Evolutionary conservation across 495 filamentous ascomycete species (phyloP), one percentile per base, ranked within the genome.

Genomic region (Aspergillus ostianus): DNA sequence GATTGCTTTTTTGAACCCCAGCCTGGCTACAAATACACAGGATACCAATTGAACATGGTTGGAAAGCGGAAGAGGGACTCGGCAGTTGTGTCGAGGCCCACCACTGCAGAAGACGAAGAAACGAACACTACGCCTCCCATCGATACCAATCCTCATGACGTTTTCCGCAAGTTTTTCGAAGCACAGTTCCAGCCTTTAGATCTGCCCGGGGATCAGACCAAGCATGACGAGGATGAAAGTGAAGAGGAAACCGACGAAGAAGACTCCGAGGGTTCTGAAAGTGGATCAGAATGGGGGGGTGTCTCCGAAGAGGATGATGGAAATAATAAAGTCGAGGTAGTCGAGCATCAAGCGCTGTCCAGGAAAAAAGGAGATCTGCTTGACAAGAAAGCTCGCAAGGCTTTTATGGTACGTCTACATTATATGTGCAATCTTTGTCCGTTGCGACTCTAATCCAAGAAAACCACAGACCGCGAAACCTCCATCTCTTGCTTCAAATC

Each of bases 91-190:
- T 73, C 74, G 20, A 63, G 69, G 26, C 61, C 66, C 5, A 68
- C 61, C 15, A 60, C 66, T 29, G 49, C 47, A 12, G 58, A 68
- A 17, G 61, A 64, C 3, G 23, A 60, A 18, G 61, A 64, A 32
- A 51, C 50, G 12, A 18, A 59, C 15, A 29, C 67, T 2, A 65
- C 63, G 3, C 57, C 67, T 41, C 36, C 36, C 0, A 51, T 62
- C 20, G 64, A 67, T 41, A 57, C 60, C 19, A 68, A 70, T 55
- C 66, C 72, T 27, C 72, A 77, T 47, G 85, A 82, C 56, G 76
- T 89, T 36, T 86, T 98, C 62, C 85, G 85, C 58, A 87, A 85
- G 61, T 87, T 90, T 69, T 98, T 98, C 70, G 94, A 97, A 73
- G 84, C 88, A 9, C 86, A 87, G 65, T 98, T 96, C 73, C 83